A percentile compares a stretch with the other conserved stretches of the same genome.
Conservation (phyloP, 495 filamentous ascomycete genomes). For the Baudoinia panamericana region DNA sequence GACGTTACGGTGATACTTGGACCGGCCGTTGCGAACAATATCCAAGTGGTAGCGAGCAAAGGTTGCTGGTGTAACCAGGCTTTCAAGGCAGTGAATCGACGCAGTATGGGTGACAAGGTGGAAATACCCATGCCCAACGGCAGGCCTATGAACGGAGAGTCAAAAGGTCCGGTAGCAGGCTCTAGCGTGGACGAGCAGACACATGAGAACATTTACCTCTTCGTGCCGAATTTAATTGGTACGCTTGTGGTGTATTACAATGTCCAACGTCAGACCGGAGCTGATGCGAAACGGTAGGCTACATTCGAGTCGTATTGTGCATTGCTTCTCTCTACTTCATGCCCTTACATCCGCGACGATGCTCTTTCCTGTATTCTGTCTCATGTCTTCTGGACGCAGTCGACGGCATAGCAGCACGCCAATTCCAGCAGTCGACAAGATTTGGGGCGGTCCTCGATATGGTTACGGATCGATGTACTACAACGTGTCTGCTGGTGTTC, state of each 20-base stretch:
- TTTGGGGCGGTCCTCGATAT: constrained; percentile 97
- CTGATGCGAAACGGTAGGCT: constrained; percentile 43
- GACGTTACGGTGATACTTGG: too few relatives aligned
- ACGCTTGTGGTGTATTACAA: constrained; percentile 26
- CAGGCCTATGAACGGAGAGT: constrained; percentile 1
- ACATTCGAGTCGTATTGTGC: constrained; percentile 75
- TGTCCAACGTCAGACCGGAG: neutral
- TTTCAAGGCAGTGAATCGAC: too few relatives aligned
- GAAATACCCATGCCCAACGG: too few relatives aligned
- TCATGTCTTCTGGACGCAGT: constrained; percentile 90
- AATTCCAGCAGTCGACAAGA: constrained; percentile 77
- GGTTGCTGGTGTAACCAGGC: too few relatives aligned
- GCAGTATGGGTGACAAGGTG: too few relatives aligned
- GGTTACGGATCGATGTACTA: constrained; percentile 93
- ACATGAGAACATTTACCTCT: constrained; percentile 87
- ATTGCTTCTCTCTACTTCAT: constrained; percentile 94
- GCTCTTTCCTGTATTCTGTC: constrained; percentile 77
- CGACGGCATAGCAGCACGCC: constrained; percentile 80
- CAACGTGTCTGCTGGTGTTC: constrained; percentile 85
- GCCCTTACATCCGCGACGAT: constrained; percentile 91
- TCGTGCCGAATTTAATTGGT: constrained; percentile 91
- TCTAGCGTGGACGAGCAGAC: constrained; percentile 20
- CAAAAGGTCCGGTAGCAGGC: neutral
- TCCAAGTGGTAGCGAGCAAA: too few relatives aligned
- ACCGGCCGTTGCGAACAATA: too few relatives aligned